A percentile compares a stretch with the other conserved stretches of the same genome.
phyloP scores from a whole-genome alignment of 2,329 filamentous ascomycete genomes.

The Catunica adiposa region DNA sequence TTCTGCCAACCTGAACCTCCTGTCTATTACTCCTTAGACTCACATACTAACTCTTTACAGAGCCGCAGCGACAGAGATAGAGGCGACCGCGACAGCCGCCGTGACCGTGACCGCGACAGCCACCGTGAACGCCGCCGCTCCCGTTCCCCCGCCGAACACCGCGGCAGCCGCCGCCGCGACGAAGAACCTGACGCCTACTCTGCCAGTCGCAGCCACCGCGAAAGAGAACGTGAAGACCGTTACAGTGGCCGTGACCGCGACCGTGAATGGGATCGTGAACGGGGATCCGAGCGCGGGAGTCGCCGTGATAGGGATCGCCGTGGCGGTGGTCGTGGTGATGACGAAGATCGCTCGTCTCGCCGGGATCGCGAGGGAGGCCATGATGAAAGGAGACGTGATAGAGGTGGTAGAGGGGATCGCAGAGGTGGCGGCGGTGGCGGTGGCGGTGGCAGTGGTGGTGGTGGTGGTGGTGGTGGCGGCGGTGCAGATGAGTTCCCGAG shows the following conservation, averaged over 20 bases:
- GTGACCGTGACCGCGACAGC: slow-evolving; percentile 25
- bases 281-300: slow-evolving; percentile 28
- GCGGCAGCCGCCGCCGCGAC: slow-evolving; percentile 51
- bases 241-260: slow-evolving; percentile 42
- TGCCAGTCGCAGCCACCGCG: slow-evolving; percentile 79
- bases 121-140: slow-evolving; percentile 56
- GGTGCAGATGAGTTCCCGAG: slow-evolving; percentile 25
- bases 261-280: slow-evolving; percentile 62
- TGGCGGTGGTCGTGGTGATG: slow-evolving; percentile 33
- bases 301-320: slow-evolving; percentile 26
- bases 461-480: slow-evolving; percentile 23
- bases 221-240: slow-evolving; percentile 83
- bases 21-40: background rate
- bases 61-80: slow-evolving; percentile 15
- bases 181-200: slow-evolving; percentile 78
- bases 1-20: slow-evolving; percentile 13
- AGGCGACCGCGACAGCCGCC: slow-evolving; percentile 23
- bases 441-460: slow-evolving; percentile 24
- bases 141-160: slow-evolving; percentile 59
- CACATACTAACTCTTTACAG: slow-evolving; percentile 3
- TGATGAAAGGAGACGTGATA: slow-evolving; percentile 23
- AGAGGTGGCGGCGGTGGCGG: slow-evolving; percentile 22
- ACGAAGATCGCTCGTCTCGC: slow-evolving; percentile 44
- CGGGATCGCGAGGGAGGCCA: slow-evolving; percentile 42
- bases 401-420: slow-evolving; percentile 25